These are phyloP conservation scores for Metarhizium guizhouense DNA, from an alignment of 2,329 filamentous ascomycete genomes.

Conservation along the genomic window DNA sequence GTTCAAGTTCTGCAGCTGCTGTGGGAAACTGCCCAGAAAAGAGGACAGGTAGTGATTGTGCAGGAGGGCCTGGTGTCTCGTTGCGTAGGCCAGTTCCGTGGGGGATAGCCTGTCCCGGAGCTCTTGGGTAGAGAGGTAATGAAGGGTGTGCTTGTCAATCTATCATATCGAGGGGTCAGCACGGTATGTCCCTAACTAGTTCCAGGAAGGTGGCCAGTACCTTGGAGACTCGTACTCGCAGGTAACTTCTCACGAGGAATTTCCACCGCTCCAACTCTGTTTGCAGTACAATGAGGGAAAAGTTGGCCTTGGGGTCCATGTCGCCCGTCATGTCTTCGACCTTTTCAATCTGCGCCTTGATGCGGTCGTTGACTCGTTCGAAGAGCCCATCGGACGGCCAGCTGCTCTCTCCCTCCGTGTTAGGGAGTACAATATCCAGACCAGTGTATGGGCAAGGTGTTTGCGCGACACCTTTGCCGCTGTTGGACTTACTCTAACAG, in stretches of 20 bases:
- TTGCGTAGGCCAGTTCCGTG: constrained; percentile 74
- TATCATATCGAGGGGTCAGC: constrained; percentile 18
- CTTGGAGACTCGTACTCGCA: constrained; percentile 83
- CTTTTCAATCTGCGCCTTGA: constrained; percentile 60
- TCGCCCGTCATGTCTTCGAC: constrained; percentile 72
- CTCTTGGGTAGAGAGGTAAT: constrained; percentile 54
- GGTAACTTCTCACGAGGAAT: constrained; percentile 74
- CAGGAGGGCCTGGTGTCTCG: constrained; percentile 74
- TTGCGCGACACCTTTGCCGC: neutral
- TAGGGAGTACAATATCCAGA: neutral
- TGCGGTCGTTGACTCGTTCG: constrained; percentile 67
- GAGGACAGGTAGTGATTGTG: constrained; percentile 77
- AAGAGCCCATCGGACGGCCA: constrained; percentile 67
- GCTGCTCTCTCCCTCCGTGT: constrained; percentile 22
- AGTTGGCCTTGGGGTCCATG: constrained; percentile 86
- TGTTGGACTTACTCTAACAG: constrained; percentile 58
- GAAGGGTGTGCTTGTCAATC: constrained; percentile 69
- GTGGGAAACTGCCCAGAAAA: constrained; percentile 76
- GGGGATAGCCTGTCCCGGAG: constrained; percentile 59
- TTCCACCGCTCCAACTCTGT: constrained; percentile 94
- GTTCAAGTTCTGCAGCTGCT: constrained; percentile 72
- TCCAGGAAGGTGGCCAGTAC: constrained; percentile 31
- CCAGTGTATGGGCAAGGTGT: neutral
- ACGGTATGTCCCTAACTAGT: no score
- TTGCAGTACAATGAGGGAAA: constrained; percentile 88